phyloP scores from a whole-genome alignment of 1,139 yeast species.

The Pichia sp. region DNA sequence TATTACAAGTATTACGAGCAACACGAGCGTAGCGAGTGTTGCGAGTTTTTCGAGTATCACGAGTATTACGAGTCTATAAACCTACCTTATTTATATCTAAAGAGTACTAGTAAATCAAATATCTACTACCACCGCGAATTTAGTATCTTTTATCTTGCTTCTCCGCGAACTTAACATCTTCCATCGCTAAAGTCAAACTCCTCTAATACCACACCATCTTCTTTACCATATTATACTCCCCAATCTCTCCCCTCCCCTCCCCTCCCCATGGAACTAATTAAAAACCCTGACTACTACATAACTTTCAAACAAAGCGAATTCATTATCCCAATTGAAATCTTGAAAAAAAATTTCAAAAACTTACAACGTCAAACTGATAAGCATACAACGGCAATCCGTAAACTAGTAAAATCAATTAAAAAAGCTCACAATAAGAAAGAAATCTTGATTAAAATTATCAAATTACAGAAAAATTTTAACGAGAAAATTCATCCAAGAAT shows the following conservation, averaged over 20 bases:
- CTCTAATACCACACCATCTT: too few species aligned
- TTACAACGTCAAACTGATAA: constrained; percentile 53
- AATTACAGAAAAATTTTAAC: constrained; percentile 41
- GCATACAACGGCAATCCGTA: constrained; percentile 38
- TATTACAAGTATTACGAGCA: too few species aligned
- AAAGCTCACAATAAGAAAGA: constrained; percentile 21
- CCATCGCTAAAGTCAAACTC: too few species aligned
- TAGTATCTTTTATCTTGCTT: background rate
- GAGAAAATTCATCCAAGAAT: constrained; percentile 36
- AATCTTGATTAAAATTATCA: constrained; percentile 34
- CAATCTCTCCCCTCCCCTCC: background rate
- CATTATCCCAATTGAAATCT: constrained; percentile 53
- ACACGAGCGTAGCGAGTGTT: too few species aligned
- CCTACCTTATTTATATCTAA: too few species aligned
- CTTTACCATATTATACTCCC: background rate
- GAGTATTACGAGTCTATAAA: too few species aligned
- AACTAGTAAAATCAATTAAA: constrained; percentile 32
- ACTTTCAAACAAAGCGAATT: constrained; percentile 34
- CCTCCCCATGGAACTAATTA: constrained; percentile 5
- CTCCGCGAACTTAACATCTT: background rate
- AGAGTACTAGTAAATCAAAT: too few species aligned
- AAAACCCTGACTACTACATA: constrained; percentile 9
- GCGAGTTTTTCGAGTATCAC: too few species aligned
- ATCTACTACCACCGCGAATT: too few species aligned
- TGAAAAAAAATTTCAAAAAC: constrained; percentile 50